Evolutionary conservation across 192 early-diverging fungal species (phyloP).

Genomic region (Podila horticola): DNA sequence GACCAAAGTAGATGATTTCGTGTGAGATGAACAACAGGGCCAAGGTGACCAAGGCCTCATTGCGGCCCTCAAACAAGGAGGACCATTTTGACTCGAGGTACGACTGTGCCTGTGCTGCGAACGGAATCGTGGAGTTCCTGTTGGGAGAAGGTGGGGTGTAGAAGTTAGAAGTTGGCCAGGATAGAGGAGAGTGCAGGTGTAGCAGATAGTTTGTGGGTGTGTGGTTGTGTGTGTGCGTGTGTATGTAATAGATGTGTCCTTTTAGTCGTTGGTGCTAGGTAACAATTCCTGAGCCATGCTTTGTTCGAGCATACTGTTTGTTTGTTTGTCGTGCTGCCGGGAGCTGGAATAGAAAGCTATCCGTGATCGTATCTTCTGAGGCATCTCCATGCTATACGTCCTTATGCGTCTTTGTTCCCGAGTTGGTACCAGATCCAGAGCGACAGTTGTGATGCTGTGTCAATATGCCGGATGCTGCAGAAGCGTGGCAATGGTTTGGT

Average conservation of each 20-base stretch:
- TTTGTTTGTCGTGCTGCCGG: no score
- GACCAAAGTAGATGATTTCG: conserved; percentile 93
- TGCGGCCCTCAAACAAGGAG: conserved; percentile 72
- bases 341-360: no score
- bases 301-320: no score
- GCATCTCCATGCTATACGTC: no score
- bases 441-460: not conserved
- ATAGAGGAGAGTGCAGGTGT: not conserved
- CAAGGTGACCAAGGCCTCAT: conserved; percentile 77
- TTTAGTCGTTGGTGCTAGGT: no score
- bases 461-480: not conserved
- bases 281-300: no score
- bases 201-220: not conserved
- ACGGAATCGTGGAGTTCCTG: conserved; percentile 34
- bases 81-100: conserved; percentile 72
- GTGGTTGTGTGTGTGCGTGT: no score
- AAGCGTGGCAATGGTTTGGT: not conserved
- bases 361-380: no score
- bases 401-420: no score
- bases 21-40: conserved; percentile 86
- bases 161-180: not conserved
- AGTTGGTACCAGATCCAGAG: not conserved
- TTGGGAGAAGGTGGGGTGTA: no score
- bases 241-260: no score
- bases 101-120: conserved; percentile 23